Conservation (phyloP, 2,329 filamentous ascomycete species). For the Zasmidium citrigriseum region DNA sequence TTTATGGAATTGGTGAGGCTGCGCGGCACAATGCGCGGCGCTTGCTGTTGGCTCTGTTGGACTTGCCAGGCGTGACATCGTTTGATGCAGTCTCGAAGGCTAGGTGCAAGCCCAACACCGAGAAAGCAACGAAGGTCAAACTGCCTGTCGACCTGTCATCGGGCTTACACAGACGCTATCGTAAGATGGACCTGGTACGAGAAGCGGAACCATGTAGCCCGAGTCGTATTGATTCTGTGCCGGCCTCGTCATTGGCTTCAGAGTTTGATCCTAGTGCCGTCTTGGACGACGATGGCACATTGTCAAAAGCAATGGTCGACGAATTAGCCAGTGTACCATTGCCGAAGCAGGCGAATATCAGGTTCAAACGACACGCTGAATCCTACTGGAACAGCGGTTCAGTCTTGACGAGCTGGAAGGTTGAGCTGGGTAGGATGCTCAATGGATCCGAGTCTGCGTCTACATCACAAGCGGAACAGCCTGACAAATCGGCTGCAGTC, state of each 20-base stretch:
- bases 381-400: constrained; percentile 10
- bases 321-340: not conserved
- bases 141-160: not conserved
- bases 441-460: not conserved
- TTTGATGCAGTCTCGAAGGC: not conserved
- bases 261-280: too few species aligned
- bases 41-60: constrained; percentile 24
- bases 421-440: constrained; percentile 2
- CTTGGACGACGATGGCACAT: too few species aligned
- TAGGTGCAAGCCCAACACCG: not conserved
- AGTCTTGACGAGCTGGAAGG: not conserved
- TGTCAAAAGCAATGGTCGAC: not conserved
- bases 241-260: not conserved
- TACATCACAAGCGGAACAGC: not conserved
- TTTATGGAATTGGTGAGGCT: constrained; percentile 2
- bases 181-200: not conserved
- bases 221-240: not conserved
- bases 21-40: constrained; percentile 20
- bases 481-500: not conserved
- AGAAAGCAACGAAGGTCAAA: not conserved
- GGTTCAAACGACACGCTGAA: not conserved
- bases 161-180: not conserved
- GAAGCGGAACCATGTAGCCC: not conserved
- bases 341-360: not conserved
- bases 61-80: constrained; percentile 8